These are phyloP conservation scores for Rutidosis leptorrhynchoides DNA, from an alignment of 129 eudicot species.

Conservation along the genomic window DNA sequence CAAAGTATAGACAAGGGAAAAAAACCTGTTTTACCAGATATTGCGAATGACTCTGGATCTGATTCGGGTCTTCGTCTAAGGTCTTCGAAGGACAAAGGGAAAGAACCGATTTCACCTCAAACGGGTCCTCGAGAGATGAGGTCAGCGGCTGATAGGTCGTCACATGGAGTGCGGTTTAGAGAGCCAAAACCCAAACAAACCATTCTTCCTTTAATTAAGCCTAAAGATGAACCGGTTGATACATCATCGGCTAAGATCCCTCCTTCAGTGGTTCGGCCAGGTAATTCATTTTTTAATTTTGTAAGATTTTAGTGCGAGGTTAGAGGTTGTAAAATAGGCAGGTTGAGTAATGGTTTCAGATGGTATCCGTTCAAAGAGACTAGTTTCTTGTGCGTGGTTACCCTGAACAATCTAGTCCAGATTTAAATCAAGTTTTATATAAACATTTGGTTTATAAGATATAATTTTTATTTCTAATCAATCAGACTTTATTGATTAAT, in stretches of 20 bases:
- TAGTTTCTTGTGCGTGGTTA: background rate
- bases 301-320: background rate
- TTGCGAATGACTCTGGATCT: slow-evolving; percentile 28
- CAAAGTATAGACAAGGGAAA: slow-evolving; percentile 52
- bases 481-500: background rate
- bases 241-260: slow-evolving; percentile 32
- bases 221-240: slow-evolving; percentile 68
- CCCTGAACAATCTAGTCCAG: background rate
- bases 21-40: slow-evolving; percentile 41
- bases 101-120: slow-evolving; percentile 46
- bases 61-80: slow-evolving; percentile 29
- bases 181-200: slow-evolving; percentile 43
- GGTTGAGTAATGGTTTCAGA: background rate
- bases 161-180: slow-evolving; percentile 35
- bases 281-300: slow-evolving; percentile 21
- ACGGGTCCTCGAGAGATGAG: slow-evolving; percentile 32
- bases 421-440: no score
- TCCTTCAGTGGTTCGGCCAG: slow-evolving; percentile 43
- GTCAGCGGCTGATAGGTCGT: slow-evolving; percentile 39
- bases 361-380: background rate
- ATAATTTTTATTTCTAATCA: no score
- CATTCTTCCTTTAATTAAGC: slow-evolving; percentile 41
- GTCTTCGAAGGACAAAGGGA: slow-evolving; percentile 50
- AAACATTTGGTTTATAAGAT: background rate
- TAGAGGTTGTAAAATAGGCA: background rate